phyloP scores from a whole-genome alignment of 1,284 basidiomycete genomes.

The Anthracocystis setariae region DNA sequence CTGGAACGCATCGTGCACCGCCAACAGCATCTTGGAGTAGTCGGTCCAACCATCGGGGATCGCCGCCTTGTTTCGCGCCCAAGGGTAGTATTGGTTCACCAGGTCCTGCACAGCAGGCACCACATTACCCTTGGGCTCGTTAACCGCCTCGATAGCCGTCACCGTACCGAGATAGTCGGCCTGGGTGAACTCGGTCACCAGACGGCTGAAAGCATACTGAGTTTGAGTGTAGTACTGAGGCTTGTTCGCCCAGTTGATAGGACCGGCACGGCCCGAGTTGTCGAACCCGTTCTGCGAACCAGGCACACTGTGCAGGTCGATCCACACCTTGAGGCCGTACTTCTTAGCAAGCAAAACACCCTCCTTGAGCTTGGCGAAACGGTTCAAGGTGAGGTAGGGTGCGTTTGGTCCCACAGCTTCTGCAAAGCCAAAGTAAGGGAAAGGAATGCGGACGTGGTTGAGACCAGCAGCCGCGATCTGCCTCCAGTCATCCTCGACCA shows the following conservation, averaged over 20 bases:
- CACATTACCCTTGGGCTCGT: slow-evolving; percentile 60
- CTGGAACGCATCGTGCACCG: slow-evolving; percentile 89
- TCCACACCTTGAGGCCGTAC: slow-evolving; percentile 81
- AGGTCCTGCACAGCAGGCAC: slow-evolving; percentile 30
- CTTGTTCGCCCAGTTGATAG: slow-evolving; percentile 79
- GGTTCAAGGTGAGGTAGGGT: slow-evolving; percentile 85
- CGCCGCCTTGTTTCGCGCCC: slow-evolving; percentile 56
- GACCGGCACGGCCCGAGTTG: slow-evolving; percentile 76
- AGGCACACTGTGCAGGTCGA: slow-evolving; percentile 74
- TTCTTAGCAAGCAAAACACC: slow-evolving; percentile 82
- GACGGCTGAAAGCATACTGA: slow-evolving; percentile 75
- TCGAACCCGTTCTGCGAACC: slow-evolving; percentile 69
- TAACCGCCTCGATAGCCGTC: slow-evolving; percentile 60
- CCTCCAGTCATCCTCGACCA: slow-evolving; percentile 80
- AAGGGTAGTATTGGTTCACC: slow-evolving; percentile 53
- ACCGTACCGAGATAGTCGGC: slow-evolving; percentile 52
- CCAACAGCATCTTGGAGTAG: slow-evolving; percentile 59
- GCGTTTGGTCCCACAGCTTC: slow-evolving; percentile 84
- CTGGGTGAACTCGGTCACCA: slow-evolving; percentile 62
- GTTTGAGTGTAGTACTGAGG: slow-evolving; percentile 78
- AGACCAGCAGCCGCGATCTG: slow-evolving; percentile 70
- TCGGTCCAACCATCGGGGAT: slow-evolving; percentile 40
- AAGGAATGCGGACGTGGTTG: slow-evolving; percentile 84
- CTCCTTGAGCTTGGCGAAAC: slow-evolving; percentile 71
- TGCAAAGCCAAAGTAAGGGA: slow-evolving; percentile 83